Conservation (phyloP, 2,329 filamentous ascomycete species). For the Hymenoscyphus linearis region DNA sequence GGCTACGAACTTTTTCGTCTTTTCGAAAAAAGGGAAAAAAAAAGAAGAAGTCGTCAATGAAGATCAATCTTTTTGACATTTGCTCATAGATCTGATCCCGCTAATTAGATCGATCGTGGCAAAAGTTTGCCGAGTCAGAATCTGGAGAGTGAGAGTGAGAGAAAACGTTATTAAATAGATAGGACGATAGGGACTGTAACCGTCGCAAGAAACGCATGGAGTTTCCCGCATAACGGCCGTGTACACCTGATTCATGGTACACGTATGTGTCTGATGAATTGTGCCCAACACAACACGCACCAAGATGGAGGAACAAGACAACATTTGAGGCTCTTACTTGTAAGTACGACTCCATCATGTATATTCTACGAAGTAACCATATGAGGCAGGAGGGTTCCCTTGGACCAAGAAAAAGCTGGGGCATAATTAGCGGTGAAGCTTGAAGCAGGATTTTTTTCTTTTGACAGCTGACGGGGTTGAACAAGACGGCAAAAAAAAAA, state of each 20-base stretch:
- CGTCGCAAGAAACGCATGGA: neutral
- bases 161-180: neutral
- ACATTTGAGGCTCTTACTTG: neutral
- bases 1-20: neutral
- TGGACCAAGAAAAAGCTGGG: neutral
- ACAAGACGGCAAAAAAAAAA: neutral
- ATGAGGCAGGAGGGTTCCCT: neutral
- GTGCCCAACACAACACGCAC: neutral
- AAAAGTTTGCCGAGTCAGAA: conserved; percentile 1
- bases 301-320: neutral
- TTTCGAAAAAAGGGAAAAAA: neutral
- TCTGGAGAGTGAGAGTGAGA: neutral
- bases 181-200: neutral
- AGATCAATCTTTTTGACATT: neutral
- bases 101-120: neutral
- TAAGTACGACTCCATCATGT: neutral
- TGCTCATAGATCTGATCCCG: neutral
- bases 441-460: neutral
- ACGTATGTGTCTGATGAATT: neutral
- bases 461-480: neutral
- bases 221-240: neutral
- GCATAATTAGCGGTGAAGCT: neutral
- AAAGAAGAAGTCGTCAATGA: neutral
- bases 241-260: neutral
- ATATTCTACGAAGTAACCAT: neutral